Conservation (phyloP, 176 grass and related monocot species). For the Hordeum marinum region DNA sequence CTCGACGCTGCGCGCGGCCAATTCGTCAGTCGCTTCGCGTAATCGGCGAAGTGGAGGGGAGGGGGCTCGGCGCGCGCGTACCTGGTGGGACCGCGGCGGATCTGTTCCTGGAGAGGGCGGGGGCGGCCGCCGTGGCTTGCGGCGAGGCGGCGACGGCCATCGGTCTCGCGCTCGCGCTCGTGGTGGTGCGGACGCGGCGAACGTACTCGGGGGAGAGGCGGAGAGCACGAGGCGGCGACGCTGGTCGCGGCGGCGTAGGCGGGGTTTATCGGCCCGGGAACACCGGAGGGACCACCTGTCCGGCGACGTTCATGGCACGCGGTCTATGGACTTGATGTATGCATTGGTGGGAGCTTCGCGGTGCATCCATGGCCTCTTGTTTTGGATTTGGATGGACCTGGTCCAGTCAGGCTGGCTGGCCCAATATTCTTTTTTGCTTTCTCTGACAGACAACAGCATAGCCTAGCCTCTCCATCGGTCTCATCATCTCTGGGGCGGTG, state of each 20-base stretch:
- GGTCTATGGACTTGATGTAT: not conserved
- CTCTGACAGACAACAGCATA: no score
- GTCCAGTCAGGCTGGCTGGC: no score
- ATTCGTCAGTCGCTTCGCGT: not conserved
- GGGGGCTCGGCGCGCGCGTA: not conserved
- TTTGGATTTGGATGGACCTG: constrained; percentile 33
- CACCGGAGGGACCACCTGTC: not conserved
- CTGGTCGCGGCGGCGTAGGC: not conserved
- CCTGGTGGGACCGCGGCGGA: constrained; percentile 8
- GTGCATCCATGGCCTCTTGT: constrained; percentile 5
- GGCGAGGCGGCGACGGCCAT: constrained; percentile 32
- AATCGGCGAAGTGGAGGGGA: not conserved
- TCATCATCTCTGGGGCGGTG: no score
- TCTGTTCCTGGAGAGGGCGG: constrained; percentile 17
- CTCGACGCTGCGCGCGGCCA: not conserved
- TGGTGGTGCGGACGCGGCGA: not conserved
- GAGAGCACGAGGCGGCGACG: no score
- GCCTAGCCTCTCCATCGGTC: no score
- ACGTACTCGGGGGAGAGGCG: no score
- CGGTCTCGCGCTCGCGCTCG: not conserved
- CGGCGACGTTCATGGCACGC: not conserved
- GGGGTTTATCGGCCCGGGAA: not conserved
- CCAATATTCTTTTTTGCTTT: no score
- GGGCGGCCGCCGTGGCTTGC: constrained; percentile 12
- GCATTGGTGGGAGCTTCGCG: not conserved